These are phyloP conservation scores for Didymella exigua DNA, from an alignment of 2,329 filamentous ascomycete species.

Conservation along the genomic window DNA sequence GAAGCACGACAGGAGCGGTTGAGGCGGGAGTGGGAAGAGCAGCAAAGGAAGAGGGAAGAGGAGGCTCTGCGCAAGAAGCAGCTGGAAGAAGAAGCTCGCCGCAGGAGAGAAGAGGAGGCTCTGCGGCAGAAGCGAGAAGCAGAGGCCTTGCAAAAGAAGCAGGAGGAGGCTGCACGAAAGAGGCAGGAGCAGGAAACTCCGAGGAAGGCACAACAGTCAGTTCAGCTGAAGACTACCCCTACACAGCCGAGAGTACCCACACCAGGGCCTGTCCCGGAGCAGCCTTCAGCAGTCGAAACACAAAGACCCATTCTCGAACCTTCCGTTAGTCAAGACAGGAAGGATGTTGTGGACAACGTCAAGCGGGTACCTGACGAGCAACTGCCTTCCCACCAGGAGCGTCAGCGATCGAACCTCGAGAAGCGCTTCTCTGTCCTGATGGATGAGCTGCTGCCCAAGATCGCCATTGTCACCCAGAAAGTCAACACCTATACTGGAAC, in stretches of 20 bases:
- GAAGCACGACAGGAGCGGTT: constrained; percentile 25
- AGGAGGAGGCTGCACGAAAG: constrained; percentile 15
- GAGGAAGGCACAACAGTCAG: constrained; percentile 1
- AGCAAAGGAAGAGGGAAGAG: constrained; percentile 19
- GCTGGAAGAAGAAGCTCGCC: constrained; percentile 20
- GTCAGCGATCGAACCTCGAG: constrained; percentile 61
- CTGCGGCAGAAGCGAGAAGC: constrained; percentile 17
- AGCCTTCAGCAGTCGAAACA: constrained; percentile 1
- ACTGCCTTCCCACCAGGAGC: constrained; percentile 60
- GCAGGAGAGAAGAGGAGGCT: constrained; percentile 13
- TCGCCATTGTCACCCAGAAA: constrained; percentile 82
- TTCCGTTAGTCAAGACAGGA: constrained; percentile 7
- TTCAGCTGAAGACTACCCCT: not conserved
- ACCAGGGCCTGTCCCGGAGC: constrained; percentile 2
- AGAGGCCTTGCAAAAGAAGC: constrained; percentile 19
- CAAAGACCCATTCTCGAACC: constrained; percentile 13
- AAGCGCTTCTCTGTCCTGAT: constrained; percentile 74
- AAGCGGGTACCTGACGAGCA: constrained; percentile 46
- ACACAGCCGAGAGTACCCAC: not conserved
- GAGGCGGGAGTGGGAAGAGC: constrained; percentile 15
- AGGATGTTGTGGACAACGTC: constrained; percentile 34
- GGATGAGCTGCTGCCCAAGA: constrained; percentile 85
- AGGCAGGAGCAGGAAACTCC: constrained; percentile 10
- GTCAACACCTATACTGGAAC: constrained; percentile 90
- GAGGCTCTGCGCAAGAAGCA: constrained; percentile 20